These are phyloP conservation scores for Escallonia rubra DNA, from an alignment of 129 eudicot species.

Conservation along the genomic window DNA sequence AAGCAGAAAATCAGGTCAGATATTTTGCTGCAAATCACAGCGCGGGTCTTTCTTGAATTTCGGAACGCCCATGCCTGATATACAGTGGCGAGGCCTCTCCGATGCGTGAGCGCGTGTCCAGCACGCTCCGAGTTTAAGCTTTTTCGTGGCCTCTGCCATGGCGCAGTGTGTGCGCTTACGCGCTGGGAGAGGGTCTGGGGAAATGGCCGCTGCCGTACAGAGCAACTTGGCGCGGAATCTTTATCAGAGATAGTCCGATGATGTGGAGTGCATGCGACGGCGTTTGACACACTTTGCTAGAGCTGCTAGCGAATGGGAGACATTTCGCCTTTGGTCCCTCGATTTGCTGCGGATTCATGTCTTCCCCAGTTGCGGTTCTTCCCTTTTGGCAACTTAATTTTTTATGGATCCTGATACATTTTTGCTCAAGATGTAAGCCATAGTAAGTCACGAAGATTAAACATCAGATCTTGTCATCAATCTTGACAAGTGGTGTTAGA, in stretches of 20 bases:
- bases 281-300: not conserved
- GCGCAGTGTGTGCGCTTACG: not conserved
- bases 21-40: too few relatives aligned
- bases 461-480: too few relatives aligned
- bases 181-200: not conserved
- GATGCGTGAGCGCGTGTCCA: not conserved
- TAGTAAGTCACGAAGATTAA: too few relatives aligned
- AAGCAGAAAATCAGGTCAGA: too few relatives aligned
- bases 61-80: too few relatives aligned
- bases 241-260: not conserved
- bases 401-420: too few relatives aligned
- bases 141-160: not conserved
- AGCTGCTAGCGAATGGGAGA: constrained; percentile 1
- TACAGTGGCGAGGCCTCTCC: not conserved
- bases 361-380: not conserved
- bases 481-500: too few relatives aligned
- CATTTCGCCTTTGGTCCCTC: not conserved
- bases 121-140: not conserved
- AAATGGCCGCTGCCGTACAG: not conserved
- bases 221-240: not conserved
- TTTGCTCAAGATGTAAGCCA: not conserved
- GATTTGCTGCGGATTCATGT: constrained; percentile 12
- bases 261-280: constrained; percentile 10
- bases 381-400: not conserved
- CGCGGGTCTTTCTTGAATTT: too few relatives aligned